Evolutionary conservation across 257 asterid genomes (phyloP), one percentile per base, ranked within the genome.

Genomic region (Haberlea rhodopensis): DNA sequence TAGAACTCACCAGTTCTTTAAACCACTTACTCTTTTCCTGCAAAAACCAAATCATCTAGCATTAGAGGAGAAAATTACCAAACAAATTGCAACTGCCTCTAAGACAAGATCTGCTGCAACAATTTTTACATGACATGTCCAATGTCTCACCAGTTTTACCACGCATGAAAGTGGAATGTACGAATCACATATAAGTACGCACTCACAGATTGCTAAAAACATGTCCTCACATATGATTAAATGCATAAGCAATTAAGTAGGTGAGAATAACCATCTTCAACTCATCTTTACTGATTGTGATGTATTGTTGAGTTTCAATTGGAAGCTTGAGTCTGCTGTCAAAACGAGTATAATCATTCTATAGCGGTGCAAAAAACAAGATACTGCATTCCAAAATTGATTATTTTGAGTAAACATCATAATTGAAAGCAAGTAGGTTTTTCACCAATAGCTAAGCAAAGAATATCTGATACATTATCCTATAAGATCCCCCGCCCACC

Each of bases 21-120:
- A 83, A 83, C 97, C 96, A 89, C 31, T 70, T 81, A 57, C 74
- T 71, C 75, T 62, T 81, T 57, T 73, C 94, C 96, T 89, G 82
- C 86, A 86, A 77, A 77, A 78, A 74, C 10, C 63, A 73, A 62
- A 66, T 57, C 7, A 40, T 23, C 45, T 15, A 56, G 32, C 34
- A 57, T 73, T 60, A 72, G 68, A 63, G 63, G 68, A 72, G 37
- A 21, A 63, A 13, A 45, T 68, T 20, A 69, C 24, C 43, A 18
- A 34, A 68, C 49, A 52, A 67, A 28, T 51, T 31, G 56, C 24
- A 45, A 46, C 40, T 54, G 58, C 37, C 26, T 5, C 37, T 37
- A 73, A 24, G 31, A 69, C 20, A 9, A 32, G 16, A 32, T 32
- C 13, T 32, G 2, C 15, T 32, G 43, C 13, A 32, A 32, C 8